Evolutionary conservation across 345 rosid genomes (phyloP).

Genomic region (Gossypium herbaceum): DNA sequence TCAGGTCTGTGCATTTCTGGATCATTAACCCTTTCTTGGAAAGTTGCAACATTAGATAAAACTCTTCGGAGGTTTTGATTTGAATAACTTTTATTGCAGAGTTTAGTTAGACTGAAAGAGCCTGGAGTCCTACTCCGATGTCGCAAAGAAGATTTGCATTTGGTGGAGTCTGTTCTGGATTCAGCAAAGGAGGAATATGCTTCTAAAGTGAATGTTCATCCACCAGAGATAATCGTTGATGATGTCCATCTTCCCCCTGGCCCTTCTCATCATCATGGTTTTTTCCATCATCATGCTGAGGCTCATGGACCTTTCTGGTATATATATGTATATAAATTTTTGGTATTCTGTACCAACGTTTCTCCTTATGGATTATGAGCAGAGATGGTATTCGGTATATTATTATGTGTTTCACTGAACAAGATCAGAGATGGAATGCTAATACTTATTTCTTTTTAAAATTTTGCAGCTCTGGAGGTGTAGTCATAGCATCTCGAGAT

Average conservation of each 20-base stretch:
- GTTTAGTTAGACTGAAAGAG: constrained; percentile 92
- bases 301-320: constrained; percentile 80
- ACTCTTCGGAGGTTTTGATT: neutral
- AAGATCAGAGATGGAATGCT: neutral
- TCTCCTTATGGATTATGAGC: neutral
- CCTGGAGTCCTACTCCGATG: constrained; percentile 92
- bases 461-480: constrained; percentile 82
- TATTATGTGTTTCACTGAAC: neutral
- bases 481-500: constrained; percentile 88
- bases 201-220: constrained; percentile 56
- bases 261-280: constrained; percentile 74
- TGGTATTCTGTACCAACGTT: neutral
- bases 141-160: constrained; percentile 59
- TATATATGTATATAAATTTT: constrained; percentile 17
- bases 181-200: constrained; percentile 77
- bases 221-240: constrained; percentile 78
- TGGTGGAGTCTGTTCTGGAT: constrained; percentile 64
- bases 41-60: neutral
- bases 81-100: constrained; percentile 33
- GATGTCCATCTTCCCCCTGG: constrained; percentile 76
- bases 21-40: neutral
- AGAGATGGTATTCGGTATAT: neutral
- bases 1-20: constrained; percentile 49
- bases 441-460: neutral
- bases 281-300: constrained; percentile 47